A percentile compares a stretch with the other conserved stretches of the same genome.
Evolutionary conservation across 306 rosid genomes (phyloP).

Genomic region (Prunus dulcis): DNA sequence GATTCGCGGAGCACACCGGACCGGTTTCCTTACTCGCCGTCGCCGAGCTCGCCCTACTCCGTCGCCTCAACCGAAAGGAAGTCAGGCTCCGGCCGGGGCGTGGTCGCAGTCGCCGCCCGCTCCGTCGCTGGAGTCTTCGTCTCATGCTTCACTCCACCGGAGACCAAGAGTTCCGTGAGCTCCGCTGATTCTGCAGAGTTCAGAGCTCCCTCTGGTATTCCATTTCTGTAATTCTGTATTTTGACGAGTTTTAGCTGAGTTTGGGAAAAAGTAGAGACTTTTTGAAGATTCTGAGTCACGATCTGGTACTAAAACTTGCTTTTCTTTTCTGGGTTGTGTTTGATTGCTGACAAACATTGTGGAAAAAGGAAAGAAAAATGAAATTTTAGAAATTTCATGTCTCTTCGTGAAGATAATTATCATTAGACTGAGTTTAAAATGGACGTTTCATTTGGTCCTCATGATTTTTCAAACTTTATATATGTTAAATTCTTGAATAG

Average conservation of each 20-base stretch:
- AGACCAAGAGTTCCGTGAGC: slow-evolving; percentile 36
- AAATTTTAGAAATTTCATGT: background rate
- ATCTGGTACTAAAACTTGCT: background rate
- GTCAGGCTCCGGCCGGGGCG: slow-evolving; percentile 32
- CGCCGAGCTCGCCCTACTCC: slow-evolving; percentile 39
- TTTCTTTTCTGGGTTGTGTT: slow-evolving; percentile 3
- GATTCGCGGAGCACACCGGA: slow-evolving; percentile 32
- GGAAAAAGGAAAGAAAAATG: slow-evolving; percentile 6
- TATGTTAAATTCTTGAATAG: background rate
- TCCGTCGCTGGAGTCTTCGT: slow-evolving; percentile 55
- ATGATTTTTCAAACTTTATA: background rate
- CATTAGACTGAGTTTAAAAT: background rate
- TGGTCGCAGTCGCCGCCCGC: slow-evolving; percentile 49
- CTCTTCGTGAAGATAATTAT: background rate
- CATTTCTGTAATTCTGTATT: background rate
- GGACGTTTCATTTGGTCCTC: background rate
- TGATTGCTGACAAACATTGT: slow-evolving; percentile 27
- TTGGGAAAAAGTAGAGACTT: background rate
- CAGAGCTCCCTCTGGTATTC: slow-evolving; percentile 48
- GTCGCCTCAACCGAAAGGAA: slow-evolving; percentile 21
- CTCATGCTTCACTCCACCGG: slow-evolving; percentile 77
- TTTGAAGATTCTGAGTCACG: background rate
- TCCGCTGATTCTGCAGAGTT: slow-evolving; percentile 44
- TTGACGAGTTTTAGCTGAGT: background rate
- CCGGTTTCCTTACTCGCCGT: slow-evolving; percentile 13